Conservation (phyloP, 306 rosid species). For the Trifolium dubium region DNA sequence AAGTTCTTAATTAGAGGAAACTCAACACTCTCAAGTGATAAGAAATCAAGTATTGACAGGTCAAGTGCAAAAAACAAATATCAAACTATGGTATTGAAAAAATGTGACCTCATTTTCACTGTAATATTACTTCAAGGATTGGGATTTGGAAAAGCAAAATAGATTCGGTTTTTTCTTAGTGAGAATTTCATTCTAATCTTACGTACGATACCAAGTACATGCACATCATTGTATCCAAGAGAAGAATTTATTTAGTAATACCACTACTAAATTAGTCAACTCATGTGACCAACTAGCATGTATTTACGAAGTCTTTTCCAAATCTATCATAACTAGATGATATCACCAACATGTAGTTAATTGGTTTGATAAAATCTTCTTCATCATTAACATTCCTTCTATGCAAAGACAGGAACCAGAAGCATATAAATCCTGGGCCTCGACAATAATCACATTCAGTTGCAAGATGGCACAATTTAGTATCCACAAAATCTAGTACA, state of each 20-base stretch:
- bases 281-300: conserved; percentile 26
- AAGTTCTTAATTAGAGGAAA: conserved; percentile 31
- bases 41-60: background rate
- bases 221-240: conserved; percentile 20
- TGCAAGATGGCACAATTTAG: conserved; percentile 26
- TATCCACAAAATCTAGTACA: conserved; percentile 19
- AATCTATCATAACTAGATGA: conserved; percentile 12
- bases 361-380: conserved; percentile 15
- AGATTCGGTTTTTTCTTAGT: conserved; percentile 16
- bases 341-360: conserved; percentile 21
- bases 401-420: background rate
- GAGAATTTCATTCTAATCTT: background rate
- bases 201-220: background rate
- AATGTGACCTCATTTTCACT: conserved; percentile 13
- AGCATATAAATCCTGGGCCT: background rate
- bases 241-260: background rate
- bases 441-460: conserved; percentile 35
- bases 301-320: conserved; percentile 5
- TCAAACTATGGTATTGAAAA: conserved; percentile 17
- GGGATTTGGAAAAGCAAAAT: conserved; percentile 32
- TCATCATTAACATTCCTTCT: conserved; percentile 10
- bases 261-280: conserved; percentile 4
- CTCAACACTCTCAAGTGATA: background rate
- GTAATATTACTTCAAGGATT: conserved; percentile 17
- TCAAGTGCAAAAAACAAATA: conserved; percentile 37